Conservation (phyloP, 208 protist genomes). For the Crithidia acanthocephali region DNA sequence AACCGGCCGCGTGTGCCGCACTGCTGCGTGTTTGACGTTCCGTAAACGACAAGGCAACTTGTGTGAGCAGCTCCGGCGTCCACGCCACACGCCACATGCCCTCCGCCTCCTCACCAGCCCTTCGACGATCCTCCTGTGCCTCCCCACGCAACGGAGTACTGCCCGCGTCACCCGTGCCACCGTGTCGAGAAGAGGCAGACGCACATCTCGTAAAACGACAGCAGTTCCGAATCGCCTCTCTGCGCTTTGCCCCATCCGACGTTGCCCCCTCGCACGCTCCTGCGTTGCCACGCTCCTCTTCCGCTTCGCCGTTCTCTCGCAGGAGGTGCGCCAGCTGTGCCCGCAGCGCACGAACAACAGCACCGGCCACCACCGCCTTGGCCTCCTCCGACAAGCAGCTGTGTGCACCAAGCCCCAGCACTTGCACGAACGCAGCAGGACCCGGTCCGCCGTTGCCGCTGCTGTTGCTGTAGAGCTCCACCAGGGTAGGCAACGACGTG, state of each 20-base stretch:
- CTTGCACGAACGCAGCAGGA: conserved; percentile 19
- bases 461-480: conserved; percentile 16
- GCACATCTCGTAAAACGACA: not conserved
- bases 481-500: conserved; percentile 3
- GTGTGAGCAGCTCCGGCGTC: conserved; percentile 19
- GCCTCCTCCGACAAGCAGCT: conserved; percentile 26
- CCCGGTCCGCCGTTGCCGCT: not conserved
- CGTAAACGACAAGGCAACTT: not conserved
- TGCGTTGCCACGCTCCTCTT: too few relatives aligned
- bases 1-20: too few relatives aligned
- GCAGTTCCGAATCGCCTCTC: conserved; percentile 4
- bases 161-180: not conserved
- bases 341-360: conserved; percentile 27
- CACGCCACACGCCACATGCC: conserved; percentile 26
- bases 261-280: too few relatives aligned
- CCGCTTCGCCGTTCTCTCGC: not conserved
- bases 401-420: conserved; percentile 26
- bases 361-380: conserved; percentile 17
- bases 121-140: not conserved
- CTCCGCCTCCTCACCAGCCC: not conserved
- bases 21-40: too few relatives aligned
- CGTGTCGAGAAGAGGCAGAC: not conserved
- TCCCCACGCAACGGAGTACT: not conserved
- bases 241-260: not conserved
- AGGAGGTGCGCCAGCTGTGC: conserved; percentile 24